Evolutionary conservation across 331 rosid species (phyloP).

Genomic region (Stylosanthes scabra): DNA sequence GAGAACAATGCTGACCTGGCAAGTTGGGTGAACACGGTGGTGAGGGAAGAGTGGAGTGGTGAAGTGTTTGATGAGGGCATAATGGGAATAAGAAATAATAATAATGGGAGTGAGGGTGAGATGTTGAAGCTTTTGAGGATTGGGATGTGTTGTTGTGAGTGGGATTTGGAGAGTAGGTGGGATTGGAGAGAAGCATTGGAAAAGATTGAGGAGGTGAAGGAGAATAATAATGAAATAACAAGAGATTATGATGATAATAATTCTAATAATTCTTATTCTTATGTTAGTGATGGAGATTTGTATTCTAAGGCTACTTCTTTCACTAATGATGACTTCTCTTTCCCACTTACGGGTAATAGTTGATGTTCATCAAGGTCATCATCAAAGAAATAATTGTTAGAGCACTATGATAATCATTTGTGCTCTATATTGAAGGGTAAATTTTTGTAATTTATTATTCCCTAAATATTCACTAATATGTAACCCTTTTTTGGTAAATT

Average conservation of each 20-base stretch:
- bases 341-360: slow-evolving; percentile 34
- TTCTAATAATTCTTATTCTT: slow-evolving; percentile 27
- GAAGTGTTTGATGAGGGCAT: slow-evolving; percentile 75
- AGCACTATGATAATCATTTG: too few species aligned
- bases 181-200: slow-evolving; percentile 63
- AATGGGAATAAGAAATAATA: slow-evolving; percentile 28
- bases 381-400: too few species aligned
- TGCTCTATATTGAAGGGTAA: too few species aligned
- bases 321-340: slow-evolving; percentile 67
- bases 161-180: slow-evolving; percentile 62
- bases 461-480: too few species aligned
- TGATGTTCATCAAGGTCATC: neutral
- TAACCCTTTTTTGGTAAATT: too few species aligned
- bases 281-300: slow-evolving; percentile 64
- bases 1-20: slow-evolving; percentile 60
- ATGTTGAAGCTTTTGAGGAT: slow-evolving; percentile 78
- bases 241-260: slow-evolving; percentile 37
- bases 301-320: slow-evolving; percentile 39
- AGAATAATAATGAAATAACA: slow-evolving; percentile 46
- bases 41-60: slow-evolving; percentile 85
- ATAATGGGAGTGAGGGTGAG: slow-evolving; percentile 55
- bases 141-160: slow-evolving; percentile 75
- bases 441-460: too few species aligned
- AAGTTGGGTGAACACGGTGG: slow-evolving; percentile 75
- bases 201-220: slow-evolving; percentile 69